Evolutionary conservation across 1,284 basidiomycete genomes (phyloP).

Genomic region (Coniophora puteana): DNA sequence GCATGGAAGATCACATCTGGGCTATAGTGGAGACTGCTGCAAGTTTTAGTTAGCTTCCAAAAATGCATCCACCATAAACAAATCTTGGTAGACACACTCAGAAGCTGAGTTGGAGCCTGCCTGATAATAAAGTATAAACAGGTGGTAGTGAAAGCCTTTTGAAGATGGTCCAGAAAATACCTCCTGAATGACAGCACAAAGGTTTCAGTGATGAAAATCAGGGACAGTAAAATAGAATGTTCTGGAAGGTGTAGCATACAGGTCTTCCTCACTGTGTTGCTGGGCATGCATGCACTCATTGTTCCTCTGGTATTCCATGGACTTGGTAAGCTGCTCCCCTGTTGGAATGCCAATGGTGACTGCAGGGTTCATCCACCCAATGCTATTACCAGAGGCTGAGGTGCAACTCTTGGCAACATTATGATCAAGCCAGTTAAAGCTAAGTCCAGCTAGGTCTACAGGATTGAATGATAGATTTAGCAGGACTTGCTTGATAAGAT

Average conservation of each 20-base stretch:
- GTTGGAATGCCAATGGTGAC: constrained; percentile 1
- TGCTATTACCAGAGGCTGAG: neutral
- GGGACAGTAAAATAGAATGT: neutral
- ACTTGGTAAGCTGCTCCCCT: neutral
- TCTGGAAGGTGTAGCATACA: neutral
- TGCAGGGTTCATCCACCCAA: neutral
- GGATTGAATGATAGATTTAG: no score
- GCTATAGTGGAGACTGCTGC: constrained; percentile 13
- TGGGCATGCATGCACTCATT: neutral
- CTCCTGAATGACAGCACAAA: no score
- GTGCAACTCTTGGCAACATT: neutral
- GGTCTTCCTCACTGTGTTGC: neutral
- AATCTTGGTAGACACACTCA: constrained; percentile 16
- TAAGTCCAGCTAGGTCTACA: no score
- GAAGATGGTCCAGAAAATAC: no score
- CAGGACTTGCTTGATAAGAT: no score
- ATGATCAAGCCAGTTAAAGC: neutral
- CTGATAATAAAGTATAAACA: constrained; percentile 15
- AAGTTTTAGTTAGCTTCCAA: constrained; percentile 19
- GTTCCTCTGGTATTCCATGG: no score
- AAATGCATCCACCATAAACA: constrained; percentile 17
- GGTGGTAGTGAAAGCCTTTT: constrained; percentile 17
- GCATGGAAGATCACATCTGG: constrained; percentile 16
- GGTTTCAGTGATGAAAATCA: no score
- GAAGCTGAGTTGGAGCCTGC: constrained; percentile 3